Evolutionary conservation across 495 filamentous ascomycete genomes (phyloP), one percentile per base, ranked within the genome.

Genomic region (Lasiosphaeria miniovina): DNA sequence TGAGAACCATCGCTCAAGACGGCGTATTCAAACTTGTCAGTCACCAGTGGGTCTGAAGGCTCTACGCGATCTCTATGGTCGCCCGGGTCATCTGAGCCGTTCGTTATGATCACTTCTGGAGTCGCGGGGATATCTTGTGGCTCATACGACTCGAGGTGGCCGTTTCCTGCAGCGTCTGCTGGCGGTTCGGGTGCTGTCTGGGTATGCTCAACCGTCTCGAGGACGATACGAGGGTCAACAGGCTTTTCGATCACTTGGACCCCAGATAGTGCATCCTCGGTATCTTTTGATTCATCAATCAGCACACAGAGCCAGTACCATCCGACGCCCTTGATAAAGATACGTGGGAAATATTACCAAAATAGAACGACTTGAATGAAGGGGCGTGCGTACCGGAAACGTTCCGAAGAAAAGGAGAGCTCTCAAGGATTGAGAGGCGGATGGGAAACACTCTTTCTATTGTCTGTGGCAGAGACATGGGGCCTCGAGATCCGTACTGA

Each of bases 361-460:
- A 1, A 31, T 4, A 36, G 31, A 6, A 5, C 12, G 32, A 4
- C 35, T 6, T 31, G 36, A 6, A 12, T 40, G 24, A 9, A 9
- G 48, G 49, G 35, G 24, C n/a, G 33, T 32, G 36, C 55, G 15
- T 65, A 65, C 65, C 54, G 10, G 54, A 52, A 32, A 48, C 36
- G 50, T 67, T 57, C 10, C n/a, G 57, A 5, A 65, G 35, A 36
- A 62, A 68, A 3, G 63, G 65, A 34, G 65, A 68, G 45, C 53
- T 65, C 35, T 65, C 62, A 34, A 67, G 59, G 32, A 67, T 65
- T 6, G 65, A 67, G 6, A 68, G 57, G 9, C 65, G 65, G 46
- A 68, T 68, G 51, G 65, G 65, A 38, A 65, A 68, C 1, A 68
- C 65, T 43, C 65, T 57, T 46, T 68, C 65, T 34, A 62, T 45